Base-by-base conservation (phyloP, 331 rosid genomes). In the Malus hybrid region DNA sequence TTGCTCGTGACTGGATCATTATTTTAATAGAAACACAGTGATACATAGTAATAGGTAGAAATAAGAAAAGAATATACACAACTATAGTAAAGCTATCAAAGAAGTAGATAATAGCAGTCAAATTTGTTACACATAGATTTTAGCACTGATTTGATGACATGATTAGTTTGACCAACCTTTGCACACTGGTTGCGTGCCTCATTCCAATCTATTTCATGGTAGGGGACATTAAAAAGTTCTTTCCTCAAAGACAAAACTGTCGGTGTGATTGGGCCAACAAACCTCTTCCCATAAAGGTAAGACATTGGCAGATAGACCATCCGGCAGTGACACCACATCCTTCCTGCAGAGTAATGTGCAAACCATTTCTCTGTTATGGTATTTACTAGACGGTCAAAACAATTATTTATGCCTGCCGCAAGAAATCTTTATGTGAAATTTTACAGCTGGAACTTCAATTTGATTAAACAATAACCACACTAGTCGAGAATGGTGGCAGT, bases 321-420 rank as follows among this genome's bases (percentile, higher is more conserved):
- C 74, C 97, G 85, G 77, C 95, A 88, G 76, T 94, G 97, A 83
- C 99, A 94, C 97, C 97, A 92, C 99, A 94, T 94, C 76, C 93
- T 90, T 85, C 99, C 99, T 94, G 85, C 80, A 76, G 59, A 70
- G 39, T 10, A 48, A 22, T 7, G 64, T 5, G 12, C 24, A 70
- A 36, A 80, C 11, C 8, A 69, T 64, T 63, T 28, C 60, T 32
- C 20, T 5, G 16, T 56, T 65, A 15, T 28, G 44, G 77, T 22
- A 67, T 7, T 20, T 39, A 5, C 22, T 14, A 16, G 36, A 32
- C 2, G 32, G 56, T 54, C 50, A 54, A 71, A 54, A 20, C 32
- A 29, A 29, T 70, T 27, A 5, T 50, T 56, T 10, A 70, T n/a
- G 20, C 33, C 31, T 54, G 31, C 74, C 20, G 20, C 65, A 31